Evolutionary conservation across 2,329 filamentous ascomycete genomes (phyloP), one percentile per base, ranked within the genome.

Genomic region (Myriosclerotinia duriaeana): DNA sequence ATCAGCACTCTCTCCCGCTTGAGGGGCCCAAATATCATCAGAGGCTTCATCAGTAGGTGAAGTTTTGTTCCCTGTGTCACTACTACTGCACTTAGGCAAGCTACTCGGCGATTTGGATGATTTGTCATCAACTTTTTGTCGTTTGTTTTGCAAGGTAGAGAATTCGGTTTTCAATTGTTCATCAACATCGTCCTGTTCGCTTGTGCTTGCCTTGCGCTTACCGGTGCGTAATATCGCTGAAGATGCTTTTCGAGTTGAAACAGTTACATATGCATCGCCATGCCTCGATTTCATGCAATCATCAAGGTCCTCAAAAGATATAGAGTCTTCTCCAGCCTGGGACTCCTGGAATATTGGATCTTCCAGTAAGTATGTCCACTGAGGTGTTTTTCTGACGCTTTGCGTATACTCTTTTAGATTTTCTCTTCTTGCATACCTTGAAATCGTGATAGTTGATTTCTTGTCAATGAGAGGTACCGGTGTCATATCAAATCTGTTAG

Each of bases 401-500:
- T 76, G 73, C n/a, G 70, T 73, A 69, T 81, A 84, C 17, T 80
- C 79, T 40, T 79, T 77, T 22, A 77, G 67, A 67, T 83, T 80
- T 22, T 80, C 77, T 44, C 78, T 77, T 30, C 76, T 78, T 64
- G 80, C 79, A 70, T 79, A 83, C 34, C 78, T 76, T 2, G 82
- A 83, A 53, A 79, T 78, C 56, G 83, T 78, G 65, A 77, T 78
- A 26, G 76, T 77, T 15, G 80, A 78, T 69, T 80, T 77, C 72
- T 79, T 80, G 6, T 79, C 77, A 22, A 78, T 79, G 36, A 82
- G 80, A 50, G 82, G 79, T 42, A 83, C 79, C 9, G 81, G 78
- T 20, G 80, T 78, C 26, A 82, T 80, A 50, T 76, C 79, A 67
- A 80, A 83, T 22, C 76, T 74, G 20, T 72, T 69, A 5, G 80